These are phyloP conservation scores for Dissophora ornata DNA, from an alignment of 192 early-diverging fungal species.

Conservation along the genomic window DNA sequence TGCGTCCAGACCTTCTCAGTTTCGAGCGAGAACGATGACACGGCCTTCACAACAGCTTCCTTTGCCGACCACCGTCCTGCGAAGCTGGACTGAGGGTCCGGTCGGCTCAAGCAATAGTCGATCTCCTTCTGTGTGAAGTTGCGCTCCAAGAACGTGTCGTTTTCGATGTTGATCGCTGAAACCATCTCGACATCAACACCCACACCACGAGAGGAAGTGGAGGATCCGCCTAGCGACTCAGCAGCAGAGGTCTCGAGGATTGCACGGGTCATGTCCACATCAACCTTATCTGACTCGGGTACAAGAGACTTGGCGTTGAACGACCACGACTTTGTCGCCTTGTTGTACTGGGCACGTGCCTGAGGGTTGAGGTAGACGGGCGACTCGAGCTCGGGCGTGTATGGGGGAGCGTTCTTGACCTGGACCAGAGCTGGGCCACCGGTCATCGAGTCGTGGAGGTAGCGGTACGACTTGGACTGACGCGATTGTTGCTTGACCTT, in stretches of 20 bases:
- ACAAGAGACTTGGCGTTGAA: constrained; percentile 66
- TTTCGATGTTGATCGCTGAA: constrained; percentile 82
- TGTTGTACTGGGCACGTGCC: constrained; percentile 84
- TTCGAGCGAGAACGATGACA: constrained; percentile 68
- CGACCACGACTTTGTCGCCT: constrained; percentile 72
- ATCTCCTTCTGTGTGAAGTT: constrained; percentile 90
- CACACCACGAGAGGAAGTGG: constrained; percentile 60
- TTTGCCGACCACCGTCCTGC: constrained; percentile 97
- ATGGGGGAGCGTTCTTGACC: constrained; percentile 88
- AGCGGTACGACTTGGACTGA: constrained; percentile 86
- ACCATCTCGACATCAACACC: constrained; percentile 94
- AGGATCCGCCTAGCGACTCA: constrained; percentile 46
- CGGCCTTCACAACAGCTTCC: constrained; percentile 95
- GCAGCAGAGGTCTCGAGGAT: constrained; percentile 61
- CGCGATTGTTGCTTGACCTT: constrained; percentile 72
- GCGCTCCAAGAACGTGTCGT: constrained; percentile 87
- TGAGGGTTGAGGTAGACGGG: constrained; percentile 90
- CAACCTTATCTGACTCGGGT: constrained; percentile 52
- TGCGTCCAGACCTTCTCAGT: constrained; percentile 74
- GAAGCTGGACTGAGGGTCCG: constrained; percentile 85
- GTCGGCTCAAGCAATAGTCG: constrained; percentile 76
- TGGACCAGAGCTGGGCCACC: constrained; percentile 85
- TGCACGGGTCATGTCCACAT: constrained; percentile 66
- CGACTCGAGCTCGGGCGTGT: constrained; percentile 82
- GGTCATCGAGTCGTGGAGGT: constrained; percentile 90